These are phyloP conservation scores for Zasmidium cellare DNA, from an alignment of 2,329 filamentous ascomycete species.

Conservation along the genomic window DNA sequence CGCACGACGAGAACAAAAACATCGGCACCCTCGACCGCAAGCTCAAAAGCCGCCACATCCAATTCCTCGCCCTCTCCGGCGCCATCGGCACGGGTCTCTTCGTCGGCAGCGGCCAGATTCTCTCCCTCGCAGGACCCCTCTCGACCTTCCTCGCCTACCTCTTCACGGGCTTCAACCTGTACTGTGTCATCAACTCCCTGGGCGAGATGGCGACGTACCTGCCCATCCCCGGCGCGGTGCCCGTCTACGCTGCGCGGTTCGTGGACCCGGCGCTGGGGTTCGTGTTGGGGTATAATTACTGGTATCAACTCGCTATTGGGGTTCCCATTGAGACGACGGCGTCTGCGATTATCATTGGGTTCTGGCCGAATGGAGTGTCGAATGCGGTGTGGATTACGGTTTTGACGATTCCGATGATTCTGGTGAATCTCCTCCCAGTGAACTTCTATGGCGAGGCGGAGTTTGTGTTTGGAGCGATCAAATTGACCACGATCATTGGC, in stretches of 20 bases:
- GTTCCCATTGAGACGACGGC: conserved; percentile 36
- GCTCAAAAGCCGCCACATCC: conserved; percentile 61
- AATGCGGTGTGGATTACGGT: conserved; percentile 47
- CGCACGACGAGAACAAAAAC: conserved; percentile 11
- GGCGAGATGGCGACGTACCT: conserved; percentile 61
- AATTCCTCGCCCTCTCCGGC: conserved; percentile 58
- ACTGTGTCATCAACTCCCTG: conserved; percentile 45
- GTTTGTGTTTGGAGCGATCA: conserved; percentile 52
- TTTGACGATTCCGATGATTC: conserved; percentile 35
- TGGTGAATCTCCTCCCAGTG: conserved; percentile 49
- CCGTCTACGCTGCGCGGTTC: conserved; percentile 32
- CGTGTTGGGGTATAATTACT: conserved; percentile 44
- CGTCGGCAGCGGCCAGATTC: conserved; percentile 28
- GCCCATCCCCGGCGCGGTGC: conserved; percentile 39
- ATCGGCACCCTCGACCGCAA: conserved; percentile 44
- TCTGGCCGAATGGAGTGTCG: conserved; percentile 32
- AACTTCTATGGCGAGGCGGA: conserved; percentile 55
- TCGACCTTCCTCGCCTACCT: conserved; percentile 41
- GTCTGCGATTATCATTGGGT: conserved; percentile 32
- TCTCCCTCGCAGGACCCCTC: conserved; percentile 32
- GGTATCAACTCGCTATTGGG: conserved; percentile 50
- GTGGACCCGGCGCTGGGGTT: conserved; percentile 45
- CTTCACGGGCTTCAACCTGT: conserved; percentile 40
- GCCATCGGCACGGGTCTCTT: conserved; percentile 36
- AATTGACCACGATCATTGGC: conserved; percentile 51